A percentile compares a stretch with the other conserved stretches of the same genome.
Conservation (phyloP, 1,284 basidiomycete species). For the Pseudozyma sp. region DNA sequence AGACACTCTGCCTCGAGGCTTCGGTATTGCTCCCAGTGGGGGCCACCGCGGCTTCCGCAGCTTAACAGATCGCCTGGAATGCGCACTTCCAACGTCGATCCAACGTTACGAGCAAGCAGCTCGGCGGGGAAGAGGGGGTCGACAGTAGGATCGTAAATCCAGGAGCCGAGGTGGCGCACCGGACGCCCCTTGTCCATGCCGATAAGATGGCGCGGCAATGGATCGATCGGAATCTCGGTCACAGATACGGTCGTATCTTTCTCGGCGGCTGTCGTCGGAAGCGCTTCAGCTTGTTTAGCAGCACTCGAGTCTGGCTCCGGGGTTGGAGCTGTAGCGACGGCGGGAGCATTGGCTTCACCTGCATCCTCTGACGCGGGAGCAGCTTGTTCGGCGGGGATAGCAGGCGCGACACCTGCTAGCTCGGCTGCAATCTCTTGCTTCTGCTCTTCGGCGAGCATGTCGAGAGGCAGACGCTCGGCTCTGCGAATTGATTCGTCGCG, state of each 20-base stretch:
- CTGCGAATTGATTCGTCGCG: slow-evolving; percentile 49
- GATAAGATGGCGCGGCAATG: slow-evolving; percentile 51
- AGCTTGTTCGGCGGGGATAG: background rate
- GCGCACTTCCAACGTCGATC: slow-evolving; percentile 65
- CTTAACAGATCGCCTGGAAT: slow-evolving; percentile 57
- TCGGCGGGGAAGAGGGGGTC: slow-evolving; percentile 63
- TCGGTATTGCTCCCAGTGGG: slow-evolving; percentile 35
- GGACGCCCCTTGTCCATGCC: slow-evolving; percentile 62
- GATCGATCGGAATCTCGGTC: slow-evolving; percentile 26
- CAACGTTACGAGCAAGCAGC: slow-evolving; percentile 62
- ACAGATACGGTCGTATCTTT: slow-evolving; percentile 11
- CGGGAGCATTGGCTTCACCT: background rate
- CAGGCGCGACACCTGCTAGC: slow-evolving; percentile 5
- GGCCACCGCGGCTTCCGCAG: slow-evolving; percentile 26
- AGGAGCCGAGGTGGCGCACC: slow-evolving; percentile 63
- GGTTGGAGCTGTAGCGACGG: background rate
- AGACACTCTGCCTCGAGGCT: slow-evolving; percentile 26
- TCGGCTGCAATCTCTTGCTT: slow-evolving; percentile 27
- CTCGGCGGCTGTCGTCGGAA: background rate
- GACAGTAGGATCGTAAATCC: slow-evolving; percentile 59
- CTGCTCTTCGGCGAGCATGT: slow-evolving; percentile 26
- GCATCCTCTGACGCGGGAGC: background rate
- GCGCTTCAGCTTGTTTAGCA: slow-evolving; percentile 1
- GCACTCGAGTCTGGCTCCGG: background rate
- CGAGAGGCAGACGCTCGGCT: slow-evolving; percentile 30